phyloP scores from a whole-genome alignment of 2,329 filamentous ascomycete genomes.

The Sporothrix variecibatus region DNA sequence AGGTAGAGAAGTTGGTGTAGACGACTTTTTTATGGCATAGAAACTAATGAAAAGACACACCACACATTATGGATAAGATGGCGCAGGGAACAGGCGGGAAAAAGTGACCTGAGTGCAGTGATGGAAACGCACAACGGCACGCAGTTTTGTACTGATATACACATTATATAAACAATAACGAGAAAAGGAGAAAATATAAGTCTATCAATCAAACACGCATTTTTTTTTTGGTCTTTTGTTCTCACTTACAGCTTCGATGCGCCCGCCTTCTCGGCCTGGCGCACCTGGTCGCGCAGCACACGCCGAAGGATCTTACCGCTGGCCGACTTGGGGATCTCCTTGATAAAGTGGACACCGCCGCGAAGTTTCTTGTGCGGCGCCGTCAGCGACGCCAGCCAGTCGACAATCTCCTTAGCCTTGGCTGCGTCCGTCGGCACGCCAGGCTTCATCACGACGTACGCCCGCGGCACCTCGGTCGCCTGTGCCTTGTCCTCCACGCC shows the following conservation, averaged over 20 bases:
- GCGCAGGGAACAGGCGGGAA: neutral
- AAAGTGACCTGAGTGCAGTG: neutral
- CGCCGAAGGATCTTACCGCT: conserved; percentile 52
- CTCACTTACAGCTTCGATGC: conserved; percentile 43
- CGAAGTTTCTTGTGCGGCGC: conserved; percentile 64
- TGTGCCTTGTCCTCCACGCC: conserved; percentile 61
- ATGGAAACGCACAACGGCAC: conserved; percentile 1
- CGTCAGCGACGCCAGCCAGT: conserved; percentile 43
- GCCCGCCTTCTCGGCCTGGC: conserved; percentile 42
- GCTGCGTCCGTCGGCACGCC: conserved; percentile 38
- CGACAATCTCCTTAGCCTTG: conserved; percentile 44
- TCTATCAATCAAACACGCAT: neutral
- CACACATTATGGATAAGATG: neutral
- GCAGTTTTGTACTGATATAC: neutral
- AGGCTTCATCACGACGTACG: conserved; percentile 58
- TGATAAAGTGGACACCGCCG: conserved; percentile 69
- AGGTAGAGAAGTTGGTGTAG: conserved; percentile 76
- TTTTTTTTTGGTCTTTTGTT: neutral
- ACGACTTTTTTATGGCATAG: neutral
- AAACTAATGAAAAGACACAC: neutral
- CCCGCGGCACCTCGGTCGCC: conserved; percentile 69
- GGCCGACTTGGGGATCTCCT: conserved; percentile 71
- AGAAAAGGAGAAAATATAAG: neutral
- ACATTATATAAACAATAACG: conserved; percentile 1
- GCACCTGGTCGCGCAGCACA: conserved; percentile 45